Conservation (phyloP, 169 alveolate genomes). For the Perkinsus chesapeaki region DNA sequence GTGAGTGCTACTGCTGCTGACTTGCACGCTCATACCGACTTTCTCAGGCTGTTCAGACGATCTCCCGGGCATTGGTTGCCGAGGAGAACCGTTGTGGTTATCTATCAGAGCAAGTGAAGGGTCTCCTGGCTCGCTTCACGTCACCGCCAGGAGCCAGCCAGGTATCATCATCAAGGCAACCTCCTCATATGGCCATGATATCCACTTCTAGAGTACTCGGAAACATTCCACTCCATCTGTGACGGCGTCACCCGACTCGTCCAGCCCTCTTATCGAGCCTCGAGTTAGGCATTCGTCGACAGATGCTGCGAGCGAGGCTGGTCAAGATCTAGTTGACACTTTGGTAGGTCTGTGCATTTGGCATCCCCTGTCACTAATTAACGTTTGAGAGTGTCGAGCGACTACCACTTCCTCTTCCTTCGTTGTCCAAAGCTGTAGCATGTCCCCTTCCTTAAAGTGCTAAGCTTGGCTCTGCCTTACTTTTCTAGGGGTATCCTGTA, state of each 20-base stretch:
- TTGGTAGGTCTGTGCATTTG: no score
- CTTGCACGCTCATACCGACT: not conserved
- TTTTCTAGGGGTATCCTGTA: no score
- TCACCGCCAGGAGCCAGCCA: not conserved
- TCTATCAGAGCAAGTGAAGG: not conserved
- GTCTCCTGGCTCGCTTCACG: not conserved
- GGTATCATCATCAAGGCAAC: not conserved
- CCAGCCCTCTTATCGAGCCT: not conserved
- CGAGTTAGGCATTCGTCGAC: not conserved
- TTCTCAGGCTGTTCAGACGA: not conserved
- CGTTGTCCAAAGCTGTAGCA: no score
- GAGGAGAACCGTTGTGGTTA: not conserved
- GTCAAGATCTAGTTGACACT: not conserved
- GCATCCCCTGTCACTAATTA: no score
- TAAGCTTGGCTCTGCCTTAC: no score
- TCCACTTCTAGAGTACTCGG: not conserved
- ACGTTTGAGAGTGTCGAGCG: no score
- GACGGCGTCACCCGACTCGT: not conserved
- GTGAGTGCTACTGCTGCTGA: not conserved
- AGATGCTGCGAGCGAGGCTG: not conserved
- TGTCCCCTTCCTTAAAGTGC: no score
- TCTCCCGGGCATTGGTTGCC: not conserved
- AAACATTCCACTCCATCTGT: not conserved
- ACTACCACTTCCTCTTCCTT: no score
- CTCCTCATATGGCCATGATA: not conserved